These are phyloP conservation scores for Hypoxylon sp. DNA, from an alignment of 2,329 filamentous ascomycete genomes.

Conservation along the genomic window DNA sequence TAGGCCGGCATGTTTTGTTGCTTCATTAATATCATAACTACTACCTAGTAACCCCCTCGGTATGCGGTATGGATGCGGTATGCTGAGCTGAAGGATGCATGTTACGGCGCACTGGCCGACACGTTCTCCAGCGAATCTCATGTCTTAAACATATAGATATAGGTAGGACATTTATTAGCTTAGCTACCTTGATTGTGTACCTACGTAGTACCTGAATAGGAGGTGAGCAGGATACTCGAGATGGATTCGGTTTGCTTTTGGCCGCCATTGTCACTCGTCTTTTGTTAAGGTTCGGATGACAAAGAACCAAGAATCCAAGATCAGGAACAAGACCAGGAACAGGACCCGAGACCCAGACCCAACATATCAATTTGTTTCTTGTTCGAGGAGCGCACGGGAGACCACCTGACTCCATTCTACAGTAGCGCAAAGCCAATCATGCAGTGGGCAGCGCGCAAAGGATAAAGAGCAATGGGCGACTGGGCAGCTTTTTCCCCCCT, in stretches of 20 bases:
- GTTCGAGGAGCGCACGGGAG: slow-evolving; percentile 27
- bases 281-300: slow-evolving; percentile 28
- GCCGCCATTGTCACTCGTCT: slow-evolving; percentile 25
- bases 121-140: slow-evolving; percentile 8
- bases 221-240: slow-evolving; percentile 25
- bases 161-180: not conserved
- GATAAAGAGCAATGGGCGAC: not conserved
- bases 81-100: slow-evolving; percentile 9
- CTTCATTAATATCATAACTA: slow-evolving; percentile 28
- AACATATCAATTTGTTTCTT: slow-evolving; percentile 7
- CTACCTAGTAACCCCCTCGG: slow-evolving; percentile 7
- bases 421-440: slow-evolving; percentile 8
- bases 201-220: slow-evolving; percentile 3
- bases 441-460: slow-evolving; percentile 4
- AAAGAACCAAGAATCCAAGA: slow-evolving; percentile 21
- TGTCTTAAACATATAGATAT: slow-evolving; percentile 36
- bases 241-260: slow-evolving; percentile 6
- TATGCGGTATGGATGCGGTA: not conserved
- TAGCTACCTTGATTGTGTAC: slow-evolving; percentile 15
- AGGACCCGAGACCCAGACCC: slow-evolving; percentile 5
- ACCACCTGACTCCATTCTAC: slow-evolving; percentile 33
- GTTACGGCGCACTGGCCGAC: slow-evolving; percentile 27
- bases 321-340: slow-evolving; percentile 11
- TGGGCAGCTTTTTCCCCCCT: slow-evolving; percentile 24
- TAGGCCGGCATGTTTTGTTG: slow-evolving; percentile 26